Evolutionary conservation across 495 filamentous ascomycete species (phyloP), one percentile per base, ranked within the genome.

Genomic region (Paragyromitra xinjiangensis): DNA sequence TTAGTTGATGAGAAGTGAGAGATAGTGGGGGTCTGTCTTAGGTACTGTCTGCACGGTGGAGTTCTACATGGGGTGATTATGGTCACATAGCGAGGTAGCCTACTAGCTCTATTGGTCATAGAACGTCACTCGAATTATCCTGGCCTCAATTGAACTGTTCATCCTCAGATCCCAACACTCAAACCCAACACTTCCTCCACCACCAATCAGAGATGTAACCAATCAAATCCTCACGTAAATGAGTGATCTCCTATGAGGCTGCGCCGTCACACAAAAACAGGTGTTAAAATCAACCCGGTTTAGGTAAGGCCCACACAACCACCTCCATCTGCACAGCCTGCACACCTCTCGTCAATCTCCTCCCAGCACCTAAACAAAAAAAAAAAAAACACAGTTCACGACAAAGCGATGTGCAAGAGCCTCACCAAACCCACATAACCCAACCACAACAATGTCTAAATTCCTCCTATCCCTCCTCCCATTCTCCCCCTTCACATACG

Each of bases 211-310:
- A 22, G 6, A 53, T 53, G 3, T 8, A n/a, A 3, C 50, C 14
- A n/a, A 53, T n/a, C 4, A 24, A 0, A n/a, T 22, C n/a, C 22
- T 1, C 26, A 12, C 55, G 2, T 19, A 39, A 42, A 63, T 44
- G 59, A 63, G 39, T 42, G 59, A 44, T 63, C 0, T 6, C 14
- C 34, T 39, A 24, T 42, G n/a, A 63, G 59, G 1, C 37, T 62
- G 59, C 29, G 19, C 37, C 6, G 59, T 63, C 59, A 63, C 59
- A 63, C 59, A 63, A 63, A 44, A 61, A 56, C 53, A 56, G 11
- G 53, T 37, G 29, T n/a, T 9, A 44, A 22, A 0, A 12, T 24
- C 6, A 42, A 63, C 16, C 59, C 37, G 6, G 59, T 63, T 63
- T 63, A 34, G 39, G 59, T 42, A 63, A 63, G 37, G 7, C 37